phyloP scores from a whole-genome alignment of 225 moss, liverwort and hornwort species.

The Neckera pumila region DNA sequence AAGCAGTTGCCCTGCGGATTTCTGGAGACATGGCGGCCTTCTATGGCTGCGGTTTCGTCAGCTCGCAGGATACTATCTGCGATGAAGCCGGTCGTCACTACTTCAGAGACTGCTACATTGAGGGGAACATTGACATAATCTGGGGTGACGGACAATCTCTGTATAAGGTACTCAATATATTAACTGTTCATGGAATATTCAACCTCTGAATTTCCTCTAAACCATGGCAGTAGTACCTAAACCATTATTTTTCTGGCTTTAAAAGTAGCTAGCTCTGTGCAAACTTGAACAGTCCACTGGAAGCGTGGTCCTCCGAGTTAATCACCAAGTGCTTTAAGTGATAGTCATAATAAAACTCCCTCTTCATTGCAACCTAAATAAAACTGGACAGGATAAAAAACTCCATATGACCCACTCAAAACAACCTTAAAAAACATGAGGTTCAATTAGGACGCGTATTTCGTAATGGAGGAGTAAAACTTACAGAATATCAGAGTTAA shows the following conservation, averaged over 20 bases:
- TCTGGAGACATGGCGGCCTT: constrained; percentile 48
- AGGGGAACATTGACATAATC: constrained; percentile 43
- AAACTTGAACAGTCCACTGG: not conserved
- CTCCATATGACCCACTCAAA: not conserved
- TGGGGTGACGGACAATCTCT: constrained; percentile 53
- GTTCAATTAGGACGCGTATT: not conserved
- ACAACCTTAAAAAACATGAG: not conserved
- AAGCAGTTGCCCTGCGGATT: constrained; percentile 41
- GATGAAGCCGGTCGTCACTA: constrained; percentile 47
- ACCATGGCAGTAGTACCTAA: not conserved
- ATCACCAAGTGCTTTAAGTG: not conserved
- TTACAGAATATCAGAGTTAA: not conserved
- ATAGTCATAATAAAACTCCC: not conserved
- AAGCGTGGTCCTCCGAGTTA: not conserved
- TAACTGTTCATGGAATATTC: not conserved
- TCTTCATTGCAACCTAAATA: not conserved
- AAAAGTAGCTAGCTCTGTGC: not conserved
- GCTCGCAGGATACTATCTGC: constrained; percentile 43
- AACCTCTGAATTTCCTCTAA: not conserved
- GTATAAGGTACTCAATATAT: constrained; percentile 8
- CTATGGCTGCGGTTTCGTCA: constrained; percentile 38
- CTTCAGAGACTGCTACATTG: constrained; percentile 37
- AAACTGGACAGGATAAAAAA: not conserved
- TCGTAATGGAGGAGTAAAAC: not conserved
- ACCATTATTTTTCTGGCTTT: not conserved